Evolutionary conservation across 2,329 filamentous ascomycete genomes (phyloP).

Genomic region (Fusarium bactridioides): DNA sequence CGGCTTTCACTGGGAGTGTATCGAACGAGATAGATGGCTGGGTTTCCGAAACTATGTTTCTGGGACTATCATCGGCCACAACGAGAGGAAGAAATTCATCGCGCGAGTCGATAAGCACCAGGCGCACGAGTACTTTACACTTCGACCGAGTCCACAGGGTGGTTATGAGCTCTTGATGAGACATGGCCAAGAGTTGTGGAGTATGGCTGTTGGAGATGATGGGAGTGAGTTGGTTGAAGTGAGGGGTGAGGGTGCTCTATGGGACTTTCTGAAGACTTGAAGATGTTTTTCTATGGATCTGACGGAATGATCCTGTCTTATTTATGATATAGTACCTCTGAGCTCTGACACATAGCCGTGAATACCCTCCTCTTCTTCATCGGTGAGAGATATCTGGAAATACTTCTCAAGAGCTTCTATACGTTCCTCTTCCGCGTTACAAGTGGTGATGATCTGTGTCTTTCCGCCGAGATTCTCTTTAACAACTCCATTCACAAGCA

Average conservation of each 20-base stretch:
- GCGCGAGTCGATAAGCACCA: conserved; percentile 37
- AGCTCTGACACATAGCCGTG: conserved; percentile 13
- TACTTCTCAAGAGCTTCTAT: conserved; percentile 55
- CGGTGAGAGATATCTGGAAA: conserved; percentile 56
- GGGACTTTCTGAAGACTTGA: conserved; percentile 40
- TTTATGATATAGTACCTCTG: no score
- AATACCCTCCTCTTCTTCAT: conserved; percentile 33
- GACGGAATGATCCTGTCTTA: background rate
- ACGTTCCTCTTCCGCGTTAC: conserved; percentile 58
- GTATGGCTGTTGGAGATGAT: conserved; percentile 37
- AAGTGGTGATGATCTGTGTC: conserved; percentile 19
- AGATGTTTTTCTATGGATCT: background rate
- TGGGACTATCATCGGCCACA: conserved; percentile 46
- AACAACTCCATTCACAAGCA: conserved; percentile 34
- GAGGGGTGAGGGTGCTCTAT: conserved; percentile 41
- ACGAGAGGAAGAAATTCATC: conserved; percentile 34
- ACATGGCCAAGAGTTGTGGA: conserved; percentile 41
- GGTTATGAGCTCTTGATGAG: conserved; percentile 46
- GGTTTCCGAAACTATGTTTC: conserved; percentile 49
- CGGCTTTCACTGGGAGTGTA: conserved; percentile 49
- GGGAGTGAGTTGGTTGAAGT: conserved; percentile 39
- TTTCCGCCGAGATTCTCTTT: conserved; percentile 31
- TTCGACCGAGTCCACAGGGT: conserved; percentile 40
- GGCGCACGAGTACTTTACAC: conserved; percentile 44
- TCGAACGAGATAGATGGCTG: conserved; percentile 49